Conservation (phyloP, 768 basidiomycete genomes). For the Cystobasidium tubakii region DNA sequence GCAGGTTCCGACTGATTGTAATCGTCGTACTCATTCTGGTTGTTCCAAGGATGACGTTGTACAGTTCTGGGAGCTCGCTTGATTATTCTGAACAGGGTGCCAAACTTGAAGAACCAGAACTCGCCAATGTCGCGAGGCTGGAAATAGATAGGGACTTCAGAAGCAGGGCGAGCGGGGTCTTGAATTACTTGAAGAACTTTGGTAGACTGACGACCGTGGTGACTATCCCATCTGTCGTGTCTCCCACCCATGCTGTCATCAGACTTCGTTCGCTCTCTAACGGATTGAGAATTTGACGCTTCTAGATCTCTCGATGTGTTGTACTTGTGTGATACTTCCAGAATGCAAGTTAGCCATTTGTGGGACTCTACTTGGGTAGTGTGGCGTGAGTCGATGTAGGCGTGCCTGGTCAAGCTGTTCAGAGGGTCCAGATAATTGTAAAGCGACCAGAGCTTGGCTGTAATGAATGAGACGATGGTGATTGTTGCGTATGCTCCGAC, state of each 20-base stretch:
- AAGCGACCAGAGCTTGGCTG: slow-evolving; percentile 12
- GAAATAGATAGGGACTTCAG: slow-evolving; percentile 5
- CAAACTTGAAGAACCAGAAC: slow-evolving; percentile 9
- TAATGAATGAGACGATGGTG: slow-evolving; percentile 10
- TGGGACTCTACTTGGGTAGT: slow-evolving; percentile 7
- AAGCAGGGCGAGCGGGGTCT: not conserved
- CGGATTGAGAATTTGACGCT: not conserved
- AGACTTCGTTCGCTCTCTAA: not conserved
- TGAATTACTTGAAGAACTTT: not conserved
- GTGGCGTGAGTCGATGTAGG: slow-evolving; percentile 23
- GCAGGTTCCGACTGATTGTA: not conserved
- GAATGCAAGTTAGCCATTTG: slow-evolving; percentile 1
- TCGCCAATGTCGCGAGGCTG: not conserved
- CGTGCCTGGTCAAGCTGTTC: slow-evolving; percentile 2
- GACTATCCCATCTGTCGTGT: not conserved
- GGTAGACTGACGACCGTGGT: not conserved
- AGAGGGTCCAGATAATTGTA: slow-evolving; percentile 29
- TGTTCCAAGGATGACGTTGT: not conserved
- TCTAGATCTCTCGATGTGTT: not conserved
- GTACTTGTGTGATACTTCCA: not conserved
- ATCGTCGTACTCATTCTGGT: slow-evolving; percentile 6
- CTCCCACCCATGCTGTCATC: not conserved
- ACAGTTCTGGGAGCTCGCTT: not conserved
- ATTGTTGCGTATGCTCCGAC: not conserved
- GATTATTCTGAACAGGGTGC: slow-evolving; percentile 8